Base-by-base conservation (phyloP, 345 rosid species). In the Clarkia xantiana region DNA sequence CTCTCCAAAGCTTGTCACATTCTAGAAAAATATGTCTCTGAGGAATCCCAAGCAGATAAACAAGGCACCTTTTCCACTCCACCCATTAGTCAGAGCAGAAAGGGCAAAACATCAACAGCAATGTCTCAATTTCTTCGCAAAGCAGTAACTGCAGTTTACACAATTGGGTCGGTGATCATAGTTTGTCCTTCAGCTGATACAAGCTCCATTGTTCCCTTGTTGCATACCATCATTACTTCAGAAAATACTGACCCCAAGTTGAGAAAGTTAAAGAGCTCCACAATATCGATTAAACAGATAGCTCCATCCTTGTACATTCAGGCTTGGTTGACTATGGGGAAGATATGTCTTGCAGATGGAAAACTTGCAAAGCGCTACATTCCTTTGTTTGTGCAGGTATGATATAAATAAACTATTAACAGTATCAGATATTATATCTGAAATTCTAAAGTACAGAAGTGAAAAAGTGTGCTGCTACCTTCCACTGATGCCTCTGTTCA, bases 311-410 rank as follows among this genome's bases (percentile, higher is more conserved):
- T 86, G 56, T 86, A 81, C 57, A 74, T 79, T 53, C 95, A 79
- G 66, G 82, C 87, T 38, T 86, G 97, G 97, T 60, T 86, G 66
- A 73, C 93, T 34, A 75, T 90, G 96, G 96, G 91, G 59, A 90
- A 90, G 71, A 68, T 86, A 49, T 90, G 96, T 75, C 75, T 86
- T 42, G 88, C 84, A 4, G 96, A 75, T 49, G 94, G 74, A 60
- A 83, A 83, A 63, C 88, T 83, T 62, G 97, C 93, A 14, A 90
- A 90, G 70, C 62, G 78, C 39, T 81, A 86, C 51, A 83, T 86
- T 67, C 96, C 89, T 49, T 69, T 86, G 61, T 90, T 90, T 74
- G 84, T 88, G 58, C 88, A 90, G 96, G 97, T 83, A 29, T 29
- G 36, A 1, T 29, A 29, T 29, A 29, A 29, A 23, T 6, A 23